These are phyloP conservation scores for Saccharomycopsis olivae DNA, from an alignment of 805 yeast genomes.

Conservation along the genomic window DNA sequence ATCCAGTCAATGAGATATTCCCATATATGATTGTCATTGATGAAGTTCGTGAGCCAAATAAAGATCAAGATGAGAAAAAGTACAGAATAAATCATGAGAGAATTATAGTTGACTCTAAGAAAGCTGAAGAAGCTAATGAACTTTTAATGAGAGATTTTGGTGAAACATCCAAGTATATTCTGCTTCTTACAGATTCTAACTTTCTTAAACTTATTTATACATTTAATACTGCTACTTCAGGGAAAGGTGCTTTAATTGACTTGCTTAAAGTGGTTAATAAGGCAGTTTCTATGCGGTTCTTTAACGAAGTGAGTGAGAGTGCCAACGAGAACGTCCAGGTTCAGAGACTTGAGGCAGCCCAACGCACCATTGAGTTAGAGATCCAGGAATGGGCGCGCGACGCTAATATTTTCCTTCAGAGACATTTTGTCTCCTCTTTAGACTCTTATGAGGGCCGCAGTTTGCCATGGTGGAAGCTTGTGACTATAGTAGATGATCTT, in stretches of 20 bases:
- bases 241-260: constrained; percentile 2
- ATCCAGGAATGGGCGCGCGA: constrained; percentile 13
- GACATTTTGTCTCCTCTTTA: constrained; percentile 1
- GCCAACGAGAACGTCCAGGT: constrained; percentile 1
- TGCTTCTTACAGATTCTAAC: constrained; percentile 10
- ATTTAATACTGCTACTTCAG: constrained; percentile 9
- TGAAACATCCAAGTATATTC: constrained; percentile 9
- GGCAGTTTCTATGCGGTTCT: constrained; percentile 4
- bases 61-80: not conserved
- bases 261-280: constrained; percentile 9
- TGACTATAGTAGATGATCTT: constrained; percentile 11
- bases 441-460: constrained; percentile 5
- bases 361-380: constrained; percentile 3
- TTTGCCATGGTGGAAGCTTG: constrained; percentile 15
- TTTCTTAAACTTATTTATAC: constrained; percentile 11
- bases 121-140: constrained; percentile 14
- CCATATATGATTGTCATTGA: constrained; percentile 13
- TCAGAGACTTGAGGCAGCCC: not conserved
- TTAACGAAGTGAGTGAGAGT: not conserved
- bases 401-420: constrained; percentile 12
- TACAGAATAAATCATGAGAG: not conserved
- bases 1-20: constrained; percentile 9
- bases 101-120: constrained; percentile 5
- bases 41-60: not conserved
- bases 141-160: constrained; percentile 15